Evolutionary conservation across 2,329 filamentous ascomycete genomes (phyloP).

Genomic region (Annulohypoxylon truncatum): DNA sequence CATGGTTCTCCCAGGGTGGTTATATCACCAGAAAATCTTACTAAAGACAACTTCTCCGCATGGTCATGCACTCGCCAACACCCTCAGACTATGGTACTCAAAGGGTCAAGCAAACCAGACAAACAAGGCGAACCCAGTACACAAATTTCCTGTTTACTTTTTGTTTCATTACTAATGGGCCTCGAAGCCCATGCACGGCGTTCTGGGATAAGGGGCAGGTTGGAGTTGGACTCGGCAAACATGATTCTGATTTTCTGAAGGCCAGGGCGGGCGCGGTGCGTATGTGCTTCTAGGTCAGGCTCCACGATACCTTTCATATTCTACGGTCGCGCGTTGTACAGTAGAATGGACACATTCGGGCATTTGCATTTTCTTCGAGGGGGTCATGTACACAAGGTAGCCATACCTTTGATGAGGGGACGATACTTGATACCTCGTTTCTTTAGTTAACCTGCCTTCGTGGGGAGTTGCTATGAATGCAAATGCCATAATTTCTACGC

Average conservation of each 20-base stretch:
- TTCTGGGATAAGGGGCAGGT: conserved; percentile 26
- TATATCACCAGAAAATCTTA: neutral
- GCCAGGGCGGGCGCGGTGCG: conserved; percentile 11
- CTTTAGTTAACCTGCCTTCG: neutral
- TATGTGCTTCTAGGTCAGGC: conserved; percentile 12
- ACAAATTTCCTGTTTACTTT: conserved; percentile 1
- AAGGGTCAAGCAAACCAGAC: neutral
- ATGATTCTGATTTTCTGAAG: conserved; percentile 9
- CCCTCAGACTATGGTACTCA: neutral
- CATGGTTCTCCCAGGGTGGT: neutral
- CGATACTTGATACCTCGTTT: conserved; percentile 13
- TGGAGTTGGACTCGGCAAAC: conserved; percentile 24
- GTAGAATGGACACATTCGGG: conserved; percentile 24
- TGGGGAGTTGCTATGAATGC: conserved; percentile 22
- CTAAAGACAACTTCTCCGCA: neutral
- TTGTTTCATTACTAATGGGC: conserved; percentile 7
- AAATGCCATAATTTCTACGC: conserved; percentile 14
- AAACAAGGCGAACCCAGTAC: neutral
- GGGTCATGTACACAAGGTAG: conserved; percentile 14
- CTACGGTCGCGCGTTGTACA: conserved; percentile 30
- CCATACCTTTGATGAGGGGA: conserved; percentile 3
- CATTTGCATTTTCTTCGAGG: conserved; percentile 29
- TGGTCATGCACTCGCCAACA: too few species aligned
- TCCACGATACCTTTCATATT: conserved; percentile 32
- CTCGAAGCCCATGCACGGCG: conserved; percentile 19